Evolutionary conservation across 345 rosid species (phyloP), one percentile per base, ranked within the genome.

Genomic region (Aquilaria malaccensis): DNA sequence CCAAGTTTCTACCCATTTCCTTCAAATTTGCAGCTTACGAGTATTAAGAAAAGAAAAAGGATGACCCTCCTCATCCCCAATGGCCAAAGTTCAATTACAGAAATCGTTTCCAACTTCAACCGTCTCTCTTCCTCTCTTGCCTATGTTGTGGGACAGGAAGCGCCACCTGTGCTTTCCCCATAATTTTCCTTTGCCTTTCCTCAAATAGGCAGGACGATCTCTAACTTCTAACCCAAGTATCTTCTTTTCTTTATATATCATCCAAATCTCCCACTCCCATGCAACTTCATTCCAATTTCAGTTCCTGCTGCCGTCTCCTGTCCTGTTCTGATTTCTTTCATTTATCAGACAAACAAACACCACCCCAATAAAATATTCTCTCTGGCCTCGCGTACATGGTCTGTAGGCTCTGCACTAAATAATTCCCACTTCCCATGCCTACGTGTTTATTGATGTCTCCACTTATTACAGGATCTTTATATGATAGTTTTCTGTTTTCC

Each of bases 331-430:
- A 22, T 22, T 22, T 1, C 22, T 22, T 22, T 22, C 22, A 22
- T 22, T 22, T 22, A 22, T 22, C 22, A 22, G 22, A 22, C 22
- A 22, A 37, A 9, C 43, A 37, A 37, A 37, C 43, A 37, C 43
- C 5, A 3, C 5, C 43, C 43, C 43, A 37, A 22, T 37, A 37
- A 37, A 5, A 22, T 22, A 22, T 37, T 30, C 29, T 46, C 45
- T 32, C 46, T 15, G 13, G 31, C 33, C 48, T 55, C 31, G 33
- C 33, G 11, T 22, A 48, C 61, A 64, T 64, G 67, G 67, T 64
- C 48, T 31, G 67, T 56, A 14, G 47, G 14, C 15, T 64, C 60
- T 43, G 29, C 43, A 13, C 54, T 30, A 54, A 54, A 45, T 22
- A 13, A 52, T 52, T 43, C 29, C 52, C 30, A n/a, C 7, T 62